phyloP scores from a whole-genome alignment of 139 green algal species.

The Zygnema circumcarinatum region DNA sequence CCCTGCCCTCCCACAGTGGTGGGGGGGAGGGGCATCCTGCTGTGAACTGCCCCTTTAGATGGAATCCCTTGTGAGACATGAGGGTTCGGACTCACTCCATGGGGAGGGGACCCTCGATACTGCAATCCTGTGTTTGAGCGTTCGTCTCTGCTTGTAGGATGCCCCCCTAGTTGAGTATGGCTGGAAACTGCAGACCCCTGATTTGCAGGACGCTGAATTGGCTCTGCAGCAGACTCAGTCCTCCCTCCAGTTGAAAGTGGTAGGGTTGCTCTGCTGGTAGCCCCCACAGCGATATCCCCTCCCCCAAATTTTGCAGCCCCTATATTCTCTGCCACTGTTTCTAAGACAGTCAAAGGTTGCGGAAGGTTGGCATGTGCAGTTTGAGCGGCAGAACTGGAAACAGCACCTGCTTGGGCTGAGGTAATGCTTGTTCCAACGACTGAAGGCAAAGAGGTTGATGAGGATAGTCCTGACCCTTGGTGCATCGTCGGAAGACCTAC shows the following conservation, averaged over 20 bases:
- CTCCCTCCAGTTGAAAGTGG: neutral
- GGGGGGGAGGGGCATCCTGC: neutral
- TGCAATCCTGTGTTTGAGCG: neutral
- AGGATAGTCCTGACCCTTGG: too few species aligned
- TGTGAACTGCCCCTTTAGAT: neutral
- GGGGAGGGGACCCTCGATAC: neutral
- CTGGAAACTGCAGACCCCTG: neutral
- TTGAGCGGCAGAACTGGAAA: too few species aligned
- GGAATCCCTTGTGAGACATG: neutral
- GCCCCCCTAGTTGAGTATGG: neutral
- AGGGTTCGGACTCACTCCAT: neutral
- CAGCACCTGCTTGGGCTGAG: too few species aligned
- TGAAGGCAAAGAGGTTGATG: too few species aligned
- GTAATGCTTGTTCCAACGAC: too few species aligned
- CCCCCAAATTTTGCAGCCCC: too few species aligned
- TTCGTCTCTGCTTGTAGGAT: neutral
- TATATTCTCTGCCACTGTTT: too few species aligned
- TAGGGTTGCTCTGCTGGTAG: neutral
- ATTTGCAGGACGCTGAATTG: neutral
- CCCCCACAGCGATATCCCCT: too few species aligned
- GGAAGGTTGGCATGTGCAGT: too few species aligned
- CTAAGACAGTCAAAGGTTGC: too few species aligned
- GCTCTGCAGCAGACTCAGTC: neutral
- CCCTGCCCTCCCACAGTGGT: neutral
- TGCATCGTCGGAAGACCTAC: too few species aligned